These are phyloP conservation scores for Atalantia buxifolia DNA, from an alignment of 345 rosid genomes.

Conservation along the genomic window DNA sequence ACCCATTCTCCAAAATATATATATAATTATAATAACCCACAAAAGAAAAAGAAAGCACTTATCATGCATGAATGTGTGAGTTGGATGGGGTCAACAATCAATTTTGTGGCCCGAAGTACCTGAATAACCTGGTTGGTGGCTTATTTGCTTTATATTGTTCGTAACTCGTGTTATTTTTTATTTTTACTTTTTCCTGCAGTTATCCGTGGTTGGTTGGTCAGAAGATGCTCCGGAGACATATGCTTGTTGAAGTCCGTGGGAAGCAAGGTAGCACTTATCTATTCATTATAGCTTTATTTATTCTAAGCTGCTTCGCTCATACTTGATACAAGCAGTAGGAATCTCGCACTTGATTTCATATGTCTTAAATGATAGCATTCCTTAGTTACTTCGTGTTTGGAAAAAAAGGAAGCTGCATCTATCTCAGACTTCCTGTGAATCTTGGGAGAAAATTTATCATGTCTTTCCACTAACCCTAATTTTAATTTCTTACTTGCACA, in stretches of 20 bases:
- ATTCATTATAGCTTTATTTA: neutral
- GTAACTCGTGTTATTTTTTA: neutral
- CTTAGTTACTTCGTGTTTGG: neutral
- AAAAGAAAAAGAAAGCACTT: neutral
- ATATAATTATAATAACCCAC: too few relatives aligned
- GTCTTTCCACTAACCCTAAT: neutral
- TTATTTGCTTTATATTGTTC: neutral
- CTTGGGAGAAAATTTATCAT: neutral
- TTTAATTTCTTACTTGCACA: neutral
- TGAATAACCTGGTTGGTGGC: neutral
- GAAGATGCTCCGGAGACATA: slow-evolving; percentile 84
- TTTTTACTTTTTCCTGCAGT: slow-evolving; percentile 35
- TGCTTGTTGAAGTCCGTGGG: slow-evolving; percentile 55
- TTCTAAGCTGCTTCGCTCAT: neutral
- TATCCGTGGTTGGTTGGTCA: slow-evolving; percentile 93
- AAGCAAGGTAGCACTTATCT: slow-evolving; percentile 42
- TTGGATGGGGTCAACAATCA: neutral
- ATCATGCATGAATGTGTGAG: neutral
- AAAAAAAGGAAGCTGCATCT: neutral
- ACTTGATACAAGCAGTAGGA: neutral
- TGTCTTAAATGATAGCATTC: neutral
- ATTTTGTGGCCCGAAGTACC: neutral
- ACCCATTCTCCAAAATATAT: too few relatives aligned
- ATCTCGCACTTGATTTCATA: neutral
- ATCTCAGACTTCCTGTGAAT: neutral